Conservation (phyloP, 176 grass and related monocot species). For the Ensete ventricosum region DNA sequence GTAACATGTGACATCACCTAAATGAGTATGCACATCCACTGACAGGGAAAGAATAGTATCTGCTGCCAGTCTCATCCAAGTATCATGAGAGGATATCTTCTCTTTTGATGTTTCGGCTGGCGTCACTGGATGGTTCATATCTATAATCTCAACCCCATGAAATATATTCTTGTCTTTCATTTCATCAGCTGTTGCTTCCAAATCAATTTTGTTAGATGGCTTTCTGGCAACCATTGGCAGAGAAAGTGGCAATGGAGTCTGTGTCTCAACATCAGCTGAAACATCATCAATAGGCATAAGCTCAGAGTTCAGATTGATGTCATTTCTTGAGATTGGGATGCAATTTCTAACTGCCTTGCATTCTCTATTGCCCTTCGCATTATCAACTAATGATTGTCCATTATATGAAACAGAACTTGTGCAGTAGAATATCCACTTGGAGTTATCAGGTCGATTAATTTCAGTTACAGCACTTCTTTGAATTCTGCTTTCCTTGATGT, state of each 20-base stretch:
- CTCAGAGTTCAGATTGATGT: constrained; percentile 64
- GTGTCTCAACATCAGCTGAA: constrained; percentile 23
- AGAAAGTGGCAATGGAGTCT: background rate
- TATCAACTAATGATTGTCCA: background rate
- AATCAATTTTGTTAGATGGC: constrained; percentile 33
- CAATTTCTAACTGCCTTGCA: constrained; percentile 7
- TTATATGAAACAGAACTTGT: background rate
- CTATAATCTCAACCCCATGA: background rate
- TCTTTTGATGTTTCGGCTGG: background rate
- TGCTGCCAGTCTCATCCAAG: constrained; percentile 34
- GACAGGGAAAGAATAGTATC: constrained; percentile 63
- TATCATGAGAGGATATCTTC: background rate
- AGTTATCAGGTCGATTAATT: background rate
- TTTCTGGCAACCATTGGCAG: constrained; percentile 30
- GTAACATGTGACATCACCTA: background rate
- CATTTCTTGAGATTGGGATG: background rate
- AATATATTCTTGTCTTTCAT: constrained; percentile 4
- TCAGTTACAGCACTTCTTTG: background rate
- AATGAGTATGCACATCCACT: constrained; percentile 22
- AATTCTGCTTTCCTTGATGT: constrained; percentile 3
- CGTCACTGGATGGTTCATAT: background rate
- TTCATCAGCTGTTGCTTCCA: constrained; percentile 38
- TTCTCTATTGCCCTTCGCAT: background rate
- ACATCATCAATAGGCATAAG: constrained; percentile 33
- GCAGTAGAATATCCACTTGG: background rate